Base-by-base conservation (phyloP, 2,329 filamentous ascomycete species). In the Thielaviopsis populi region DNA sequence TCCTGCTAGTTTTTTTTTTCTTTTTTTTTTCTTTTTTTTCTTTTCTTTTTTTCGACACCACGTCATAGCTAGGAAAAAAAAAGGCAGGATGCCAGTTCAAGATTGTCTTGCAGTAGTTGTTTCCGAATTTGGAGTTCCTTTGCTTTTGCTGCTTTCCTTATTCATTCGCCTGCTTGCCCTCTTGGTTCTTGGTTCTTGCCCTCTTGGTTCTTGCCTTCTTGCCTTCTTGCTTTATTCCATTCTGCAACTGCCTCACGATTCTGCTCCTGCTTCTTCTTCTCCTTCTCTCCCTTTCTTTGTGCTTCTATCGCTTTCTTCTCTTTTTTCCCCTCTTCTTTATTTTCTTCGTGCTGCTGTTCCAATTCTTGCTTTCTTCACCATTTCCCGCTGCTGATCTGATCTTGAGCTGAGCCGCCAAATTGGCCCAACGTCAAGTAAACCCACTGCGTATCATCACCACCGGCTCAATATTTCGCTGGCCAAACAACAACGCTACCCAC, bases 161-260 rank as follows among this genome's bases (percentile, higher is more conserved):
- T 48, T 48, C 43, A 24, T 48, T 48, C 43, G 19, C n/a, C 13
- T 48, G 43, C 43, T 48, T 48, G 43, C 13, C 19, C 19, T 19
- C 19, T 43, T n/a, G 22, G 42, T 46, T 46, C 42, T 46, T 19
- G 42, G 17, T 46, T 15, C 19, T 46, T n/a, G 42, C 19, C 19
- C 17, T 43, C 42, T 24, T 40, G 56, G n/a, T 33, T 42, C 40
- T 40, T 59, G 24, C 56, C 6, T 42, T 42, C n/a, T n/a, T 10
- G 13, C 24, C 50, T n/a, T 19, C 50, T 33, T 33, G 41, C 41
- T 43, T 43, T 11, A 54, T 43, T 11, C 27, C 22, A 59, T 59
- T 27, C 58, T 59, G 17, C 56, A 54, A 54, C 50, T 54, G 22
- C 50, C 50, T 54, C 50, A 30, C 22, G 50, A 54, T 30, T 54